Base-by-base conservation (phyloP, 352 stramenopile genomes). In the Globisporangium barbulae region DNA sequence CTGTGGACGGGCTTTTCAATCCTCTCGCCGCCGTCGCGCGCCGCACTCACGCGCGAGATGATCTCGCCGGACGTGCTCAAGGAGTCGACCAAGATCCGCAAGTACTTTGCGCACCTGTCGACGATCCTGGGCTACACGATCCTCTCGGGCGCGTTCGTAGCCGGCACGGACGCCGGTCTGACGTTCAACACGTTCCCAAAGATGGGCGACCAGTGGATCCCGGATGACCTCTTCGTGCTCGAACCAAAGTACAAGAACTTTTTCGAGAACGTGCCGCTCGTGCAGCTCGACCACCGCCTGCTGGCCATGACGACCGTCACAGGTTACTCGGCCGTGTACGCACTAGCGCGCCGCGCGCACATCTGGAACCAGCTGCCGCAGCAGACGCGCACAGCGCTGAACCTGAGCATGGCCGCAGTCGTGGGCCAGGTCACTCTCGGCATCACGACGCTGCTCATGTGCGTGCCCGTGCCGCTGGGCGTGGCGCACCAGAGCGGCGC, bases 131-230 rank as follows among this genome's bases (percentile, higher is more conserved):
- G 85, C 39, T 90, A 87, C 71, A 96, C 87, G 42, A 93, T 96
- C 59, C 53, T 94, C 42, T 96, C 87, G 25, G 87, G 87, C 15
- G 97, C 97, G 19, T 98, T 99, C 48, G 97, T 99, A 4, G 97
- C 97, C 7, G 97, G 97, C n/a, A 99, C 98, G 65, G 97, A 99
- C 79, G 97, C 97, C 5, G 97, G 97, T 30, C 91, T 97, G 67
- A 96, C 97, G 2, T 99, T 97, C 91, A 99, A 99, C 78, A 98
- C 90, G 22, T 99, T 97, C 68, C 97, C 97, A 7, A 97, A 97
- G 69, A 99, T 99, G 96, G 85, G 82, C 61, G 90, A 86, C 31
- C 74, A 96, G 60, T 98, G 93, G 93, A 97, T 99, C 56, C 97
- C 97, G 4, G 84, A 96, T 53, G 93, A 97, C 50, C 84, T 98